Evolutionary conservation across 768 basidiomycete species (phyloP).

Genomic region (Suillus tomentosus): DNA sequence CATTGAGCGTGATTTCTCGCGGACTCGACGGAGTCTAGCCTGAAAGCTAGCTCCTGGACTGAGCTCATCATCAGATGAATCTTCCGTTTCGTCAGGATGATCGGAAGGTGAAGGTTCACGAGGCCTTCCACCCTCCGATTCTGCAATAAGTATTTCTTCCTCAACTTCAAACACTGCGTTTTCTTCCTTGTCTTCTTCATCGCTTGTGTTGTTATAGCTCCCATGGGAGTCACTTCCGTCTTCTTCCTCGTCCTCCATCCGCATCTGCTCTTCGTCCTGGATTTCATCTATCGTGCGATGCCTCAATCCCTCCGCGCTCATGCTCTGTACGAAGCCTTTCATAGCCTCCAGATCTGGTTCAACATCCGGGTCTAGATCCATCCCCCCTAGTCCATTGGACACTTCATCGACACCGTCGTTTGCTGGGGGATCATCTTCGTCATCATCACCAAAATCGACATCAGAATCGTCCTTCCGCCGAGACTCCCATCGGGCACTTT

Average conservation of each 20-base stretch:
- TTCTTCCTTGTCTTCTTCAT: constrained; percentile 32
- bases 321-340: constrained; percentile 53
- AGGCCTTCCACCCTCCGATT: constrained; percentile 23
- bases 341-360: constrained; percentile 49
- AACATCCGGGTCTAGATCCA: constrained; percentile 67
- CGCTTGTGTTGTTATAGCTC: constrained; percentile 30
- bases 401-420: constrained; percentile 31
- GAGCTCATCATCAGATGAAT: constrained; percentile 37
- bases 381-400: constrained; percentile 44
- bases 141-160: constrained; percentile 46
- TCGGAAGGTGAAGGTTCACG: neutral
- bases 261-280: constrained; percentile 52
- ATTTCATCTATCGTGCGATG: constrained; percentile 71
- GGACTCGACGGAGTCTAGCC: constrained; percentile 35
- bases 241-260: constrained; percentile 47
- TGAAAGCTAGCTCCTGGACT: constrained; percentile 40
- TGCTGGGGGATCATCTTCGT: constrained; percentile 30
- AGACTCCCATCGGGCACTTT: constrained; percentile 46
- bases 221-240: constrained; percentile 27
- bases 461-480: constrained; percentile 67
- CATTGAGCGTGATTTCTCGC: constrained; percentile 22
- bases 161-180: constrained; percentile 46
- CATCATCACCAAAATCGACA: constrained; percentile 62
- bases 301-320: constrained; percentile 47
- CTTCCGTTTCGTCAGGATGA: constrained; percentile 25